Base-by-base conservation (phyloP, 2,329 filamentous ascomycete genomes). In the Cladosporium sp. region DNA sequence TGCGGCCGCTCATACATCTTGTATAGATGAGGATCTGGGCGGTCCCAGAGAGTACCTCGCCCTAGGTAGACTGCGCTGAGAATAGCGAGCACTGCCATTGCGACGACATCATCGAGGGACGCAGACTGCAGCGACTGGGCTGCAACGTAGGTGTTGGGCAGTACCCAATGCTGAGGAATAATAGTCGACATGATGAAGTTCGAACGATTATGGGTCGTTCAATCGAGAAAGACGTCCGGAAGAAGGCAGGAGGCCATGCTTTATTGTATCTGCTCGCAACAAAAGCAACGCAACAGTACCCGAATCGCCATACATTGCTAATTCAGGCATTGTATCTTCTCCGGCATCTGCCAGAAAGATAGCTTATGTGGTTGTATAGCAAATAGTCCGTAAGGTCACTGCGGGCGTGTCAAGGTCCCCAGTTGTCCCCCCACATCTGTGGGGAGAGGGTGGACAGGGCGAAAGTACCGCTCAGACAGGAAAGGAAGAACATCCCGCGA, bases 1-100 rank as follows among this genome's bases (percentile, higher is more conserved):
- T 84, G 84, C 18, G 84, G 84, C 44, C 79, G 78, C 69, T 85
- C 80, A 60, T 80, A 86, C 71, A 78, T 82, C 28, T 84, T 74
- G 69, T 84, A 75, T 44, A 79, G 71, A 65, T 84, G 79, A 5
- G 83, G 83, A 68, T 86, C 83, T 10, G 82, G 80, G 51, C 77
- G 81, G 63, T 85, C 82, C 81, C 82, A 84, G 1, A 69, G 41
- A 24, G 64, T 65, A 24, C 65, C 65, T n/a, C 49, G 47, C 34
- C 44, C 49, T 1, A 67, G 57, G 32, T 69, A 68, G 34, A 66
- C 65, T 44, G 68, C 64, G 24, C 66, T 66, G 7, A 66, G 59
- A 18, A 66, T 49, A 5, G 67, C 69, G 21, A 71, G 52, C 24
- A 69, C 26, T 28, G 65, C 68, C 38, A 70, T 57, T 1, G 69